phyloP scores from a whole-genome alignment of 2,329 filamentous ascomycete species.

The Colletotrichum truncatum region DNA sequence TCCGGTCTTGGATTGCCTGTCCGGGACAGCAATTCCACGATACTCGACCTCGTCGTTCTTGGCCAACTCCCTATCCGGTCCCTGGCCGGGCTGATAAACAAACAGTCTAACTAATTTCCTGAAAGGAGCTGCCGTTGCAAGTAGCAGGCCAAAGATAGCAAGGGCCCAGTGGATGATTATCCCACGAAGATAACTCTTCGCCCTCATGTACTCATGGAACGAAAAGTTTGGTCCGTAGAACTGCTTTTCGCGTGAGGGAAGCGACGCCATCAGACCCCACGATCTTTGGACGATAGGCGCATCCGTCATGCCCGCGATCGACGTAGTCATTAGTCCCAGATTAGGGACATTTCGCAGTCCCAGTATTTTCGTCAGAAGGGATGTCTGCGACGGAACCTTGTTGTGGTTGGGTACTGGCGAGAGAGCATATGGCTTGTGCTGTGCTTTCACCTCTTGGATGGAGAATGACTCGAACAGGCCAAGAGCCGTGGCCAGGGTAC shows the following conservation, averaged over 20 bases:
- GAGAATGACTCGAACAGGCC: constrained; percentile 63
- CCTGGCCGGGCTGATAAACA: constrained; percentile 64
- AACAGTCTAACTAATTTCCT: constrained; percentile 53
- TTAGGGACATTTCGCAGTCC: constrained; percentile 59
- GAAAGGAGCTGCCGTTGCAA: constrained; percentile 55
- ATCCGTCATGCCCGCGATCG: constrained; percentile 59
- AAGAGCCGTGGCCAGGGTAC: constrained; percentile 74
- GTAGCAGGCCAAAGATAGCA: constrained; percentile 50
- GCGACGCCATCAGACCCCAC: constrained; percentile 67
- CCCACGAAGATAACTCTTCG: constrained; percentile 59
- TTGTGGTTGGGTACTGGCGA: constrained; percentile 63
- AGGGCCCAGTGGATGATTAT: constrained; percentile 60
- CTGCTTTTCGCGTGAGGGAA: constrained; percentile 50
- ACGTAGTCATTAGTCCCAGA: constrained; percentile 66
- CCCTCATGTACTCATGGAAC: constrained; percentile 63
- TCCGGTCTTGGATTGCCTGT: constrained; percentile 49
- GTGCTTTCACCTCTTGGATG: constrained; percentile 54
- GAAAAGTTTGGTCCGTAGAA: constrained; percentile 71
- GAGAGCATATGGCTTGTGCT: constrained; percentile 61
- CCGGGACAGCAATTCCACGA: constrained; percentile 70
- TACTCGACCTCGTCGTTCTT: constrained; percentile 71
- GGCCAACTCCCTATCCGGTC: constrained; percentile 59
- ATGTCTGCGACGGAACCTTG: constrained; percentile 36
- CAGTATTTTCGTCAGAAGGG: constrained; percentile 55
- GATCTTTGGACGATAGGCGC: constrained; percentile 65